Percentiles rank a stretch among this genome's conserved stretches.
Evolutionary conservation across 805 yeast genomes (phyloP).

Genomic region (Cyberlindnera saturnus): DNA sequence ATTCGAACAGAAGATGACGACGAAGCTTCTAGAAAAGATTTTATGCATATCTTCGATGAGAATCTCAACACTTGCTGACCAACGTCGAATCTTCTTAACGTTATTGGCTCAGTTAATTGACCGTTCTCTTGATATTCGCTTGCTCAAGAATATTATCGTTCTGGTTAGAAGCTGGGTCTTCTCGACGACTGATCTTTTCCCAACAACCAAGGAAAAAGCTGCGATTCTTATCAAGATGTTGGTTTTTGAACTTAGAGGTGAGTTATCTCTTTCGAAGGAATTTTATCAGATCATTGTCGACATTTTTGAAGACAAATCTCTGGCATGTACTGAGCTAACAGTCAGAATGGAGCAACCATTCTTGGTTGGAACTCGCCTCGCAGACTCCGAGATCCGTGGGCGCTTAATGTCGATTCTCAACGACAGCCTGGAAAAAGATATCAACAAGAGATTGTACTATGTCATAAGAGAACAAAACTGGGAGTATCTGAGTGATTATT

Average conservation of each 20-base stretch:
- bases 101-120: slow-evolving; percentile 87
- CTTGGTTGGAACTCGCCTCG: slow-evolving; percentile 83
- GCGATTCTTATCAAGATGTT: slow-evolving; percentile 91
- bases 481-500: slow-evolving; percentile 90
- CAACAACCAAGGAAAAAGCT: slow-evolving; percentile 93
- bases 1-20: slow-evolving; percentile 74
- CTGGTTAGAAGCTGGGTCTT: slow-evolving; percentile 90
- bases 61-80: slow-evolving; percentile 86
- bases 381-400: slow-evolving; percentile 67
- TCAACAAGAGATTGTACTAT: slow-evolving; percentile 75
- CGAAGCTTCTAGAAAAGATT: slow-evolving; percentile 68
- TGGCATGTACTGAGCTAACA: slow-evolving; percentile 81
- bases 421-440: slow-evolving; percentile 69
- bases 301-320: slow-evolving; percentile 72
- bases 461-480: slow-evolving; percentile 94
- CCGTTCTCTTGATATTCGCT: slow-evolving; percentile 70
- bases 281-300: slow-evolving; percentile 84
- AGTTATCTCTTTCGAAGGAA: slow-evolving; percentile 65
- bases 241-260: slow-evolving; percentile 85
- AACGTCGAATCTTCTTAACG: slow-evolving; percentile 81
- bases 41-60: slow-evolving; percentile 74
- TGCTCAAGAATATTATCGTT: slow-evolving; percentile 66
- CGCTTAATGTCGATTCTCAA: slow-evolving; percentile 76
- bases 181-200: slow-evolving; percentile 74
- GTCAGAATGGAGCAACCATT: slow-evolving; percentile 96